Conservation (phyloP, 2,329 filamentous ascomycete genomes). For the Biscogniauxia sp. region DNA sequence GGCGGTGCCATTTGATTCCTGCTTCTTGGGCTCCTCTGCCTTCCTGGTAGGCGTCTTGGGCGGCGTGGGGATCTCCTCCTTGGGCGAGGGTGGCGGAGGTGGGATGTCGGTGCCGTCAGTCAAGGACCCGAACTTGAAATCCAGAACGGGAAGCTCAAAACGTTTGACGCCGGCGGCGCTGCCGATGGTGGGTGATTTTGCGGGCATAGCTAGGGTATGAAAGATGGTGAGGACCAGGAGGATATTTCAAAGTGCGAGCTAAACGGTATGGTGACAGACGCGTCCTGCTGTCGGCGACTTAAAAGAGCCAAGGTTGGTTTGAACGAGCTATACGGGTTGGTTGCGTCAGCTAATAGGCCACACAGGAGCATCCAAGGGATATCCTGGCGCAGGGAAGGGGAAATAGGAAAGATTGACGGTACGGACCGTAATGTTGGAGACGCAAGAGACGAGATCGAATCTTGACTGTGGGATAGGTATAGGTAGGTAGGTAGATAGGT, state of each 20-base stretch:
- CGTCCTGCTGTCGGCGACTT: not conserved
- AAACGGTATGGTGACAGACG: not conserved
- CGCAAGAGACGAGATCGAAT: conserved; percentile 10
- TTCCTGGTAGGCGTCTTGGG: conserved; percentile 34
- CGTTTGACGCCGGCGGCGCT: conserved; percentile 29
- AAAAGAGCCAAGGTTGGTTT: not conserved
- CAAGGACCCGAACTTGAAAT: conserved; percentile 58
- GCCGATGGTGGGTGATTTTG: conserved; percentile 22
- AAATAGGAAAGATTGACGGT: conserved; percentile 12
- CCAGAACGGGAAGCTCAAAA: conserved; percentile 58
- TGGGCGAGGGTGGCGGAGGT: conserved; percentile 54
- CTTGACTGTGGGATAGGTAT: not conserved
- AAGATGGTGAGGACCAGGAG: not conserved
- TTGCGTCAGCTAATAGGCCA: conserved; percentile 16
- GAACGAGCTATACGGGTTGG: conserved; percentile 7
- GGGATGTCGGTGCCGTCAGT: conserved; percentile 62
- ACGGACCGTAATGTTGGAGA: conserved; percentile 19
- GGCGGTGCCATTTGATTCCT: conserved; percentile 27
- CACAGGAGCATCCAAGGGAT: conserved; percentile 12
- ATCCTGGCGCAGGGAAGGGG: conserved; percentile 11
- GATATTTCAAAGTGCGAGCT: not conserved
- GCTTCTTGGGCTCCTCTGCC: conserved; percentile 24
- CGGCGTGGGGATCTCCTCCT: conserved; percentile 45
- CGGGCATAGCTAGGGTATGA: conserved; percentile 19
- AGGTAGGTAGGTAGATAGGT: too few species aligned